Evolutionary conservation across 208 protist genomes (phyloP).

Genomic region (Acanthamoeba castellanii): DNA sequence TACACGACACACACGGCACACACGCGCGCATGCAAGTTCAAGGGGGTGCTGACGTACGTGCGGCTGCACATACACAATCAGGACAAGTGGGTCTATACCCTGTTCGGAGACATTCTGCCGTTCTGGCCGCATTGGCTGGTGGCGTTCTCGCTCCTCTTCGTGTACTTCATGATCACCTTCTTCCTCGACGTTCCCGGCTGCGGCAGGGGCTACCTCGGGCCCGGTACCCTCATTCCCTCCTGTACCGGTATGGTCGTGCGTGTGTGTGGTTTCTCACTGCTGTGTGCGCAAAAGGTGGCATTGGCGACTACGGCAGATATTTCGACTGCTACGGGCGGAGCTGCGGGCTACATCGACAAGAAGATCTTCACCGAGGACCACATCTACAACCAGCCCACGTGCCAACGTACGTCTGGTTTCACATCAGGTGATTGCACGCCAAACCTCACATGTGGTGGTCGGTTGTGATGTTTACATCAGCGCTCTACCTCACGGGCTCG

Average conservation of each 20-base stretch:
- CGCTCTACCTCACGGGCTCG: conserved; percentile 73
- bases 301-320: conserved; percentile 64
- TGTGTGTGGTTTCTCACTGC: neutral
- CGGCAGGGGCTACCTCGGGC: conserved; percentile 77
- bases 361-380: conserved; percentile 75
- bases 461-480: neutral
- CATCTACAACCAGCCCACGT: conserved; percentile 79
- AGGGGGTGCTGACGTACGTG: neutral
- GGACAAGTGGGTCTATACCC: neutral
- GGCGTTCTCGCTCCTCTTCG: conserved; percentile 28
- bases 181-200: conserved; percentile 75
- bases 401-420: neutral
- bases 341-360: conserved; percentile 75
- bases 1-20: neutral
- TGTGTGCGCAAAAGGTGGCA: neutral
- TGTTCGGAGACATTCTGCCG: conserved; percentile 74
- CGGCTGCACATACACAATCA: neutral
- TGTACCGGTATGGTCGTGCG: neutral
- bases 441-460: neutral
- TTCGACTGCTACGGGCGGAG: conserved; percentile 81
- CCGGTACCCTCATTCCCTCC: conserved; percentile 1
- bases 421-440: neutral
- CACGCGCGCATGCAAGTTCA: neutral
- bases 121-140: conserved; percentile 78
- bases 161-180: conserved; percentile 80